Evolutionary conservation across 352 stramenopile genomes (phyloP), one percentile per base, ranked within the genome.

Genomic region (Aphanomyces stellatus): DNA sequence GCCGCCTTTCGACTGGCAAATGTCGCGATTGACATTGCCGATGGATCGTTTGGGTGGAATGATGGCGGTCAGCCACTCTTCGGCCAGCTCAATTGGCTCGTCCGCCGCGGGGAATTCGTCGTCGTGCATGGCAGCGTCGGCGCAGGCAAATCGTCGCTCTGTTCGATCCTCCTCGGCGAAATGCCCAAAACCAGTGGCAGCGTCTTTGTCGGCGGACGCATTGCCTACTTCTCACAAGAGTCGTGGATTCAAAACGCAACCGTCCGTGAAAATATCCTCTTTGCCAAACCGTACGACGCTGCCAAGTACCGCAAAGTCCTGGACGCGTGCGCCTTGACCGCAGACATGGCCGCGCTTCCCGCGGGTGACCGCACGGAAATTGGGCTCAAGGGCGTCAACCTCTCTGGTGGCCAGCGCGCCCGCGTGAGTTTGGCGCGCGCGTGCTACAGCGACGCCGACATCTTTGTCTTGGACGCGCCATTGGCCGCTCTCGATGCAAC

Each of bases 201-300:
- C 0, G 77, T 87, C 0, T 72, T 77, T 24, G 76, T 87, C 10
- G 53, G 72, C 24, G 77, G 74, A 0, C 55, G 31, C 3, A 69
- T 81, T 3, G 78, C 75, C 22, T 75, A 75, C 40, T 70, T 46
- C 19, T n/a, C 11, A 11, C 37, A 46, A 19, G 11, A 46, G 37
- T 19, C 37, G 37, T 56, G 92, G 70, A 96, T 98, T 42, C 76
- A 95, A 62, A 97, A 97, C 77, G 87, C 80, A 33, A 56, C 82
- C 19, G 57, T 96, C 11, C 61, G 74, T 19, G 81, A 93, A 8
- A 96, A 96, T 67, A 94, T 96, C 67, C 62, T 94, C 3, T 95
- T 95, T 68, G 83, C 84, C 17, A 65, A 72, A 22, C 69, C 71
- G 17, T 87, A 74, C 30, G 77, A 93, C 34, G 64, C 87, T 51